These are phyloP conservation scores for Centaurea solstitialis DNA, from an alignment of 129 eudicot species.

Conservation along the genomic window DNA sequence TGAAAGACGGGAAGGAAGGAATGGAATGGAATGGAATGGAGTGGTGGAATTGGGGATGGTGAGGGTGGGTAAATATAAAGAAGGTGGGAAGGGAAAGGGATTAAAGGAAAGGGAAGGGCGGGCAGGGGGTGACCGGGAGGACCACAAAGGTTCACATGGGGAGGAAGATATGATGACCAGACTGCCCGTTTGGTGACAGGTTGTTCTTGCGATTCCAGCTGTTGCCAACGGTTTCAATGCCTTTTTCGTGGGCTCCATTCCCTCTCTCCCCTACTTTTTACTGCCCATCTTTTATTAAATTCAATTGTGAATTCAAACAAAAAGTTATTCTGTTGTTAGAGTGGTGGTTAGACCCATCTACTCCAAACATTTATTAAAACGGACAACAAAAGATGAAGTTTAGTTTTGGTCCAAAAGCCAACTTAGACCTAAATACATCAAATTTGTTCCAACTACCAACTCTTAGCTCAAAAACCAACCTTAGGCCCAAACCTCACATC, in stretches of 20 bases:
- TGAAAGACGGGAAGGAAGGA: too few species aligned
- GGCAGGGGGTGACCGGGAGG: neutral
- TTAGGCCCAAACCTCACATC: too few species aligned
- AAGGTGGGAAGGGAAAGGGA: too few species aligned
- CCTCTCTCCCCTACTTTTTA: neutral
- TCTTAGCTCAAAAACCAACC: too few species aligned
- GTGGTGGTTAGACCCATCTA: too few species aligned
- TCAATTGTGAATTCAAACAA: too few species aligned
- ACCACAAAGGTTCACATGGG: neutral
- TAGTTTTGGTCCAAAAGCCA: too few species aligned
- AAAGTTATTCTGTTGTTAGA: too few species aligned
- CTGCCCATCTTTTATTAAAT: neutral
- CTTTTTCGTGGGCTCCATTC: conserved; percentile 9
- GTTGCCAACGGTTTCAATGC: conserved; percentile 14
- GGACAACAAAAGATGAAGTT: too few species aligned
- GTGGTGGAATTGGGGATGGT: conserved; percentile 4
- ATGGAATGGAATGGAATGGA: neutral
- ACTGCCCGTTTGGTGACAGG: conserved; percentile 26
- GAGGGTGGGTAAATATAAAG: neutral
- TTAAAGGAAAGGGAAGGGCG: neutral
- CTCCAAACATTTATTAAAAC: too few species aligned
- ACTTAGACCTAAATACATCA: too few species aligned
- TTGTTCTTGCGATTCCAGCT: conserved; percentile 19
- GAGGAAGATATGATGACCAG: conserved; percentile 1
- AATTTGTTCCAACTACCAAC: too few species aligned